These are phyloP conservation scores for Colletotrichum lentis DNA, from an alignment of 2,329 filamentous ascomycete genomes.

Conservation along the genomic window DNA sequence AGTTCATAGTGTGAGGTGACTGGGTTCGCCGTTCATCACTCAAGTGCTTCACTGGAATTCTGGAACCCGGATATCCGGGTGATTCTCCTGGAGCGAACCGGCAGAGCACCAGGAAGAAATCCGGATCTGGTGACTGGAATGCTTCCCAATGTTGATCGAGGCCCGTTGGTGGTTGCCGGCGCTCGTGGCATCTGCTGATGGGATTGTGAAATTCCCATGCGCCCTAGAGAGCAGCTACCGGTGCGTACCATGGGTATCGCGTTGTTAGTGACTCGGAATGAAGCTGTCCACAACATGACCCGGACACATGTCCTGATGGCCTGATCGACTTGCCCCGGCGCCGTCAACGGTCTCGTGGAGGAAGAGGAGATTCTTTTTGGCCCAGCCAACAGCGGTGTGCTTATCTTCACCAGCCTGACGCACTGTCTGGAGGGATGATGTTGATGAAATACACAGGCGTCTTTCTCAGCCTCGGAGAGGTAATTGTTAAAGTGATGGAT, in stretches of 20 bases:
- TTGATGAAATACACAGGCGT: constrained; percentile 12
- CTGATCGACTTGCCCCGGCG: constrained; percentile 25
- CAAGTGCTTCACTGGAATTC: background rate
- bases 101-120: background rate
- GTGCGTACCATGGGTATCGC: background rate
- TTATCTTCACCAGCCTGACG: constrained; percentile 18
- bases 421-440: background rate
- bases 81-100: background rate
- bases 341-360: constrained; percentile 17
- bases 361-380: constrained; percentile 3
- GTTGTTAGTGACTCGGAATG: constrained; percentile 13
- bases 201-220: background rate
- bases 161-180: background rate
- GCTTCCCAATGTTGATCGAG: background rate
- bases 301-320: constrained; percentile 7
- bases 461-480: constrained; percentile 19
- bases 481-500: background rate
- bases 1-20: background rate
- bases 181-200: background rate
- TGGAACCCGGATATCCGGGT: background rate
- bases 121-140: background rate
- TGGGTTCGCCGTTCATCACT: background rate
- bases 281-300: constrained; percentile 13
- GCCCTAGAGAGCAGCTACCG: background rate
- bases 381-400: constrained; percentile 5